Base-by-base conservation (phyloP, 495 filamentous ascomycete species). In the Xylaria palmicola region DNA sequence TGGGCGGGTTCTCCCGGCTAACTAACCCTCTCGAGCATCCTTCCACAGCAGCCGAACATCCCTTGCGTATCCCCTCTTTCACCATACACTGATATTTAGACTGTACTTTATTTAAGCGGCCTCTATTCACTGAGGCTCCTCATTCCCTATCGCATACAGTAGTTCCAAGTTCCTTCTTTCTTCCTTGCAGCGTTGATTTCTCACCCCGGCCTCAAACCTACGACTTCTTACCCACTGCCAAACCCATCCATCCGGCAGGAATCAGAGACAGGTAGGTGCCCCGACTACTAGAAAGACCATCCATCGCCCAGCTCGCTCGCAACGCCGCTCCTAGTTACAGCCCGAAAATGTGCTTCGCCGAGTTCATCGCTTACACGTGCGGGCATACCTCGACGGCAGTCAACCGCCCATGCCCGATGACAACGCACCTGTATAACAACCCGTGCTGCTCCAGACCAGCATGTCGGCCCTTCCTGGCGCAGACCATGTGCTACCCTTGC, bases 281-380 rank as follows among this genome's bases (percentile, higher is more conserved):
- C n/a, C n/a, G n/a, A n/a, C n/a, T n/a, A n/a, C n/a, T n/a, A 27
- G 12, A 30, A 17, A 30, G 27, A 24, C 2, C 15, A 32, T 8
- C 29, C 3, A 4, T 29, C 30, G 2, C 8, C 7, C 48, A 34
- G n/a, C 29, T 34, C 48, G 48, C 30, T 50, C 30, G 32, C 27
- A 20, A 13, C 30, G 56, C 32, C 19, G 20, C 29, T 15, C 64
- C n/a, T n/a, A n/a, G n/a, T n/a, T n/a, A n/a, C n/a, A n/a, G n/a
- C n/a, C n/a, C n/a, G n/a, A 73, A 43, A 20, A 80, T 80, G 77
- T 80, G 78, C 62, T 64, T 75, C 66, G 53, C 65, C 19, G 78
- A 81, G 63, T 74, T 56, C 59, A 59, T 81, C 47, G 66, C 66
- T 50, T 81, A 81, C 69, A 71, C 71, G 30, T 81, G 78, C 65